Percentiles rank a stretch among this genome's conserved stretches.
These are phyloP conservation scores for Ascoidea tarda DNA, from an alignment of 805 yeast genomes.

Conservation along the genomic window DNA sequence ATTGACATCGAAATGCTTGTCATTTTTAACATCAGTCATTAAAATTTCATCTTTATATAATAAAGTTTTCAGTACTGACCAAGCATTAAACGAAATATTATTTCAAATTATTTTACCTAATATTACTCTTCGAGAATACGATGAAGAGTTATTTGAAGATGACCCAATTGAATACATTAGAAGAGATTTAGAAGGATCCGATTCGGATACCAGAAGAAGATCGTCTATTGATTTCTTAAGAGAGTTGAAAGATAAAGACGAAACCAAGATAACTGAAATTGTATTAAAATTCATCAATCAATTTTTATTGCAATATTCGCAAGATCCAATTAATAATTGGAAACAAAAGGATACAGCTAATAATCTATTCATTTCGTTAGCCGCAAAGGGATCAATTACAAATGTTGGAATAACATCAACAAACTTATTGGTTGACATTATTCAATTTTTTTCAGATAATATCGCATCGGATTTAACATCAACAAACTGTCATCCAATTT, in stretches of 20 bases:
- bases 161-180: constrained; percentile 91
- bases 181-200: constrained; percentile 91
- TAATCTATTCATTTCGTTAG: constrained; percentile 75
- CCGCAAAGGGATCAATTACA: constrained; percentile 84
- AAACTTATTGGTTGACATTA: constrained; percentile 73
- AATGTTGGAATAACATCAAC: constrained; percentile 79
- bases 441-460: constrained; percentile 66
- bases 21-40: constrained; percentile 72
- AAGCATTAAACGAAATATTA: constrained; percentile 58
- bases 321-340: constrained; percentile 48
- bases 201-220: constrained; percentile 81
- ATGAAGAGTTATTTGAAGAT: constrained; percentile 89
- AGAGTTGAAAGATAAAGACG: constrained; percentile 70
- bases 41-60: constrained; percentile 52
- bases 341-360: constrained; percentile 76
- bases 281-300: constrained; percentile 60
- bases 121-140: constrained; percentile 70
- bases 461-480: constrained; percentile 71
- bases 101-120: constrained; percentile 84
- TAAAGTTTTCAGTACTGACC: constrained; percentile 43
- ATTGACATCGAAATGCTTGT: constrained; percentile 65
- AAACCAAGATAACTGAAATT: constrained; percentile 56
- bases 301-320: constrained; percentile 39
- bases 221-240: constrained; percentile 87
- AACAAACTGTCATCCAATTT: constrained; percentile 49